Percentiles rank a stretch among this genome's conserved stretches.
phyloP scores from a whole-genome alignment of 2,329 filamentous ascomycete genomes.

The Ceratocystis lukuohia region DNA sequence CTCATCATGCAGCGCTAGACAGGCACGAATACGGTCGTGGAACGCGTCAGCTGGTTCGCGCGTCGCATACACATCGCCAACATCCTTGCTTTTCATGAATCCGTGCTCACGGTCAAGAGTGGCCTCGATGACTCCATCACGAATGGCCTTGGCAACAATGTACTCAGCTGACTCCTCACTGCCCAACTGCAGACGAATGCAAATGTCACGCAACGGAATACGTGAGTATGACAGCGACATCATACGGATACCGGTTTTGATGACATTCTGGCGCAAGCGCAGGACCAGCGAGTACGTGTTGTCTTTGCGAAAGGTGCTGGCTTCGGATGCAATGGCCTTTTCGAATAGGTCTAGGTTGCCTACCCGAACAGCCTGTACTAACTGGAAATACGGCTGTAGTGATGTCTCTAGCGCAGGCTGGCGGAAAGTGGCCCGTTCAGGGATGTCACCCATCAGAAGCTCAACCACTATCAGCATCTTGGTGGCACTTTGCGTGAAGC shows the following conservation, averaged over 20 bases:
- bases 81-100: slow-evolving; percentile 97
- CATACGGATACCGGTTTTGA: slow-evolving; percentile 98
- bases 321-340: slow-evolving; percentile 67
- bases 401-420: slow-evolving; percentile 75
- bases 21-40: slow-evolving; percentile 89
- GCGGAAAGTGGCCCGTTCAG: slow-evolving; percentile 86
- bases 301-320: slow-evolving; percentile 77
- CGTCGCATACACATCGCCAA: slow-evolving; percentile 91
- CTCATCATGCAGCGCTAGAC: slow-evolving; percentile 85
- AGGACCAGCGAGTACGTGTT: slow-evolving; percentile 92
- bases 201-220: slow-evolving; percentile 93
- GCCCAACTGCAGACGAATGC: slow-evolving; percentile 81
- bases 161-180: slow-evolving; percentile 98
- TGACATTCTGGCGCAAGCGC: slow-evolving; percentile 92
- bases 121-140: slow-evolving; percentile 93
- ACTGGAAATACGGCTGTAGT: slow-evolving; percentile 80
- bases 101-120: slow-evolving; percentile 86
- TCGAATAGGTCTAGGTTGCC: slow-evolving; percentile 91
- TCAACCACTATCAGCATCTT: slow-evolving; percentile 96
- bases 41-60: slow-evolving; percentile 93
- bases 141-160: slow-evolving; percentile 96
- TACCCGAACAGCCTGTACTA: slow-evolving; percentile 92
- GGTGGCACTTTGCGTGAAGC: slow-evolving; percentile 90
- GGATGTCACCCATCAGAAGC: slow-evolving; percentile 95
- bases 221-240: slow-evolving; percentile 97